Evolutionary conservation across 768 basidiomycete species (phyloP), one percentile per base, ranked within the genome.

Genomic region (Tricholoma terreum): DNA sequence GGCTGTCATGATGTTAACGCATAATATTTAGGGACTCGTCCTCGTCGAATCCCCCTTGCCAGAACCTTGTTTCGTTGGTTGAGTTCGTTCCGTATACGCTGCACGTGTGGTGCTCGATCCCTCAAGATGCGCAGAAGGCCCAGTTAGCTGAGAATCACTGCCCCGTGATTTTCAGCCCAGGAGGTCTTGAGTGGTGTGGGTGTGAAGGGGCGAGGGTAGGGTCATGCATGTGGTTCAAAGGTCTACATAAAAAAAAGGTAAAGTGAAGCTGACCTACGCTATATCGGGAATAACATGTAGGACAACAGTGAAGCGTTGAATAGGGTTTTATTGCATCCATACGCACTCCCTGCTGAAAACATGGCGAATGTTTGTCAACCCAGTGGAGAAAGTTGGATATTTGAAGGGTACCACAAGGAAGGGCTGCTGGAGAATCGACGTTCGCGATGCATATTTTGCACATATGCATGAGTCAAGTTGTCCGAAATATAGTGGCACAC

Each of bases 341-440:
- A 88, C 76, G 60, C 87, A 89, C 45, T 78, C 75, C 54, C 78
- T 75, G 68, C 87, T 88, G 66, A 86, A 87, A 38, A 88, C 72
- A 62, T 89, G 86, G 12, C 87, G n/a, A n/a, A n/a, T n/a, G n/a
- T n/a, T n/a, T n/a, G n/a, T n/a, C n/a, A n/a, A n/a, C n/a, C n/a
- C n/a, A n/a, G n/a, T n/a, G n/a, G n/a, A n/a, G n/a, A n/a, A n/a
- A n/a, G n/a, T n/a, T n/a, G n/a, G n/a, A n/a, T n/a, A n/a, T n/a
- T n/a, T n/a, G n/a, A n/a, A n/a, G n/a, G n/a, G 54, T 63, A 88
- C 87, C 86, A 67, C 87, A 89, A 38, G 86, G 85, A 0, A 86
- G 63, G 10, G 79, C 80, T 3, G 84, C 82, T 1, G 87, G 87
- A 30, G 67, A 76, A 31, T 79, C 80, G 52, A 83, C 67, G 6